Base-by-base conservation (phyloP, 768 basidiomycete genomes). In the Holtermannia corniformis region DNA sequence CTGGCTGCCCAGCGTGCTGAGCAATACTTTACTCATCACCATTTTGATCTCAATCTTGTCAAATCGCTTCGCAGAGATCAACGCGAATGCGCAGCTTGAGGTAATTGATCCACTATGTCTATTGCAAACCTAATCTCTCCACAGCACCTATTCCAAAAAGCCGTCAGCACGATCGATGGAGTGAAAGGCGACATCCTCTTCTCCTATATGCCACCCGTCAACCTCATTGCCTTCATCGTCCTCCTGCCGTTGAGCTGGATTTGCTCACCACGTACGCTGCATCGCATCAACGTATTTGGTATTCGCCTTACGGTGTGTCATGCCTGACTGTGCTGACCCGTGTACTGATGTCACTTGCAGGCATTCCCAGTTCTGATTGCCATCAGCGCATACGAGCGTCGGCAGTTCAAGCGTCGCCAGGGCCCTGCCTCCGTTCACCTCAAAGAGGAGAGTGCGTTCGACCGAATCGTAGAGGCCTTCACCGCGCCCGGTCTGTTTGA, bases 131-230 rank as follows among this genome's bases (percentile, higher is more conserved):
- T 13, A n/a, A 12, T 23, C 19, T 27, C 21, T 48, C 11, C 7
- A 20, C 62, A 91, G 83, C 86, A 88, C 71, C 73, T 92, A 12
- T 93, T 87, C 74, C 90, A 93, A 72, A 83, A 81, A 60, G 80
- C 87, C 5, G 85, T 95, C 51, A 76, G 81, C 28, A 93, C 90
- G 0, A 85, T 93, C 47, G 86, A 92, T 78, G 87, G 88, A 21
- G 85, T 90, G 65, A 90, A 90, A 67, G 83, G 84, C 2, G 88
- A 92, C 67, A 86, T 86, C 0, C 76, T 95, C 16, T 88, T 92
- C 75, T 88, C 85, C 44, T 93, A 95, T 63, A 86, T 90, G 59
- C 87, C 87, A 1, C 90, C 90, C 5, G 44, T 73, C 57, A 72
- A 72, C 52, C 56, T 74, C 22, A 13, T 66, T 14, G 91, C 91